Conservation (phyloP, 1,284 basidiomycete species). For the Leccinum subspadiceum region DNA sequence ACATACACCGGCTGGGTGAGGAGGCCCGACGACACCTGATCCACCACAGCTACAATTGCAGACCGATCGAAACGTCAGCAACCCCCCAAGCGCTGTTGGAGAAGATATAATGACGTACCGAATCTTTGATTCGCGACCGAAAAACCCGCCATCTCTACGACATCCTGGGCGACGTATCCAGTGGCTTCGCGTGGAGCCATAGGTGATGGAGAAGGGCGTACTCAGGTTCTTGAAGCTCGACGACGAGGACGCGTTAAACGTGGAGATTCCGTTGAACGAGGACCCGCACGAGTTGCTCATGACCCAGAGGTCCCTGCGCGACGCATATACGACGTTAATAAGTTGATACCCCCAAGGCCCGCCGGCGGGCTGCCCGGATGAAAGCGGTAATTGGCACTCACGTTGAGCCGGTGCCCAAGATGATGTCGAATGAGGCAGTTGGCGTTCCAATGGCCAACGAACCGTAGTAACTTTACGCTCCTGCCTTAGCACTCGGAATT, state of each 20-base stretch:
- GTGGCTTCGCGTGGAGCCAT: constrained; percentile 26
- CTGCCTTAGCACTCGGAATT: constrained; percentile 7
- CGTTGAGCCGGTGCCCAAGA: constrained; percentile 61
- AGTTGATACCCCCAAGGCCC: constrained; percentile 16
- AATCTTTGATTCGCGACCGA: constrained; percentile 41
- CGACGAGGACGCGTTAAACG: constrained; percentile 25
- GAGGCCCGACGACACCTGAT: constrained; percentile 9
- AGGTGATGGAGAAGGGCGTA: constrained; percentile 19
- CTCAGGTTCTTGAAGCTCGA: constrained; percentile 29
- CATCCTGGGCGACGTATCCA: constrained; percentile 39
- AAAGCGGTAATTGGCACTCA: constrained; percentile 18
- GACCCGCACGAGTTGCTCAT: constrained; percentile 17
- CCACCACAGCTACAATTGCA: constrained; percentile 22
- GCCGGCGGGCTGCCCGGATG: neutral
- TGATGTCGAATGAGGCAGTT: constrained; percentile 37
- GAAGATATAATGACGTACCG: constrained; percentile 28
- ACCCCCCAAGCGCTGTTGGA: constrained; percentile 1
- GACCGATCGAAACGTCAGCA: neutral
- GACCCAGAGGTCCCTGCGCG: constrained; percentile 29
- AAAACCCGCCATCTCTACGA: constrained; percentile 45
- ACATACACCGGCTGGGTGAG: constrained; percentile 28
- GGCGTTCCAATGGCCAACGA: constrained; percentile 43
- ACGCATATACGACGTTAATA: neutral
- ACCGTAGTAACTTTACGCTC: constrained; percentile 36
- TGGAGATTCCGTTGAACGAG: constrained; percentile 8